A percentile compares a stretch with the other conserved stretches of the same genome.
These are phyloP conservation scores for Malus sylvestris DNA, from an alignment of 306 rosid genomes.

Conservation along the genomic window DNA sequence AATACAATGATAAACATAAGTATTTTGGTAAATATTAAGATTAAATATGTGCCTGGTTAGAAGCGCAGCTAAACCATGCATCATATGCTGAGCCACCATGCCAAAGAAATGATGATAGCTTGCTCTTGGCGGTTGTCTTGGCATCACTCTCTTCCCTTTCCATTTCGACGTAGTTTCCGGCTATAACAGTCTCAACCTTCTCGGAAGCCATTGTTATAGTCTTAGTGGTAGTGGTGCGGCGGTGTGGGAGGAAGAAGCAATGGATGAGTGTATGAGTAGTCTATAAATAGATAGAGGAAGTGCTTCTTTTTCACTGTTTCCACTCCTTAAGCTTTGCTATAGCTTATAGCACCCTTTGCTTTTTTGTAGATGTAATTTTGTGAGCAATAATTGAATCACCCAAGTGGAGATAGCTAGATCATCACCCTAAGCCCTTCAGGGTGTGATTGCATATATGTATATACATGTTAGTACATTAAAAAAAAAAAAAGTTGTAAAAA, in stretches of 20 bases:
- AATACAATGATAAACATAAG: not conserved
- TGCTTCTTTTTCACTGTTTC: slow-evolving; percentile 12
- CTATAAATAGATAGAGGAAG: slow-evolving; percentile 37
- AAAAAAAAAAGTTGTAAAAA: not conserved
- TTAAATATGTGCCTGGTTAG: slow-evolving; percentile 60
- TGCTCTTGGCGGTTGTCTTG: slow-evolving; percentile 30
- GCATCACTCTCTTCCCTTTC: slow-evolving; percentile 56
- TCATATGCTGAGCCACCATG: slow-evolving; percentile 98
- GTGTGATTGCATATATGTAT: not conserved
- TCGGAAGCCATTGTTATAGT: slow-evolving; percentile 75
- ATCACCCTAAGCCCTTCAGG: slow-evolving; percentile 18
- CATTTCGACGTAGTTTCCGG: slow-evolving; percentile 93
- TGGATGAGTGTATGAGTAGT: slow-evolving; percentile 20
- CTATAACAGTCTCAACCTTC: slow-evolving; percentile 91
- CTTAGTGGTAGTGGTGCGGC: slow-evolving; percentile 9
- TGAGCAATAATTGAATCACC: slow-evolving; percentile 36
- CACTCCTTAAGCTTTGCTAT: not conserved
- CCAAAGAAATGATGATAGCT: slow-evolving; percentile 63
- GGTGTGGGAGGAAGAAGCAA: slow-evolving; percentile 24
- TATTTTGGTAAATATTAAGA: not conserved
- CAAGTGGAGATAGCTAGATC: slow-evolving; percentile 26
- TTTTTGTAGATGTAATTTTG: slow-evolving; percentile 14
- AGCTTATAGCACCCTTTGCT: slow-evolving; percentile 15
- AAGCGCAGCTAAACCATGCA: slow-evolving; percentile 98
- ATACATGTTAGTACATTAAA: not conserved